Percentiles rank a stretch among this genome's conserved stretches.
phyloP scores from a whole-genome alignment of 2,329 filamentous ascomycete genomes.

The Alternaria solani region DNA sequence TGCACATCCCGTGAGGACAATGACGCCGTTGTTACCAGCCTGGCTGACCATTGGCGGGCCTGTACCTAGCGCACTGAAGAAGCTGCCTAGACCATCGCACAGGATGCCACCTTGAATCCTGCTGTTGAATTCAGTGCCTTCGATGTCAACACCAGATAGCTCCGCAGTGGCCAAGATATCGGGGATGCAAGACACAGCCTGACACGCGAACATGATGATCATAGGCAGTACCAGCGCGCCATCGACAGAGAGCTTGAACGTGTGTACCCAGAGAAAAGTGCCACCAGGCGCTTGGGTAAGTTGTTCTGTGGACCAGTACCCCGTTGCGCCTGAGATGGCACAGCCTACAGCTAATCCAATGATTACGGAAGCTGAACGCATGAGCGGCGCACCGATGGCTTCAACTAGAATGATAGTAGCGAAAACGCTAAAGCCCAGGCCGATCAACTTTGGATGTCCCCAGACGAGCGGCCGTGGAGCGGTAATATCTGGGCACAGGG shows the following conservation, averaged over 20 bases:
- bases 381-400: constrained; percentile 37
- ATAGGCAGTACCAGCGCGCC: constrained; percentile 36
- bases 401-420: constrained; percentile 40
- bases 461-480: constrained; percentile 40
- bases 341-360: constrained; percentile 39
- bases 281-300: constrained; percentile 31
- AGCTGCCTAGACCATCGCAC: constrained; percentile 38
- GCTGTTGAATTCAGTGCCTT: constrained; percentile 39
- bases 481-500: constrained; percentile 30
- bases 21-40: constrained; percentile 42
- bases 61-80: constrained; percentile 38
- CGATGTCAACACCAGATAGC: constrained; percentile 35
- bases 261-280: constrained; percentile 39
- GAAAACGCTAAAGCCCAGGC: constrained; percentile 26
- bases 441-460: constrained; percentile 42
- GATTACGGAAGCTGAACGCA: constrained; percentile 39
- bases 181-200: constrained; percentile 50
- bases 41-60: constrained; percentile 41
- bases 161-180: constrained; percentile 42
- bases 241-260: constrained; percentile 41
- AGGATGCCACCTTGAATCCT: constrained; percentile 39
- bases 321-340: constrained; percentile 36
- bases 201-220: constrained; percentile 43
- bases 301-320: constrained; percentile 35
- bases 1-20: constrained; percentile 38